Evolutionary conservation across 225 moss, liverwort and hornwort genomes (phyloP), one percentile per base, ranked within the genome.

Genomic region (Polytrichum formosum): DNA sequence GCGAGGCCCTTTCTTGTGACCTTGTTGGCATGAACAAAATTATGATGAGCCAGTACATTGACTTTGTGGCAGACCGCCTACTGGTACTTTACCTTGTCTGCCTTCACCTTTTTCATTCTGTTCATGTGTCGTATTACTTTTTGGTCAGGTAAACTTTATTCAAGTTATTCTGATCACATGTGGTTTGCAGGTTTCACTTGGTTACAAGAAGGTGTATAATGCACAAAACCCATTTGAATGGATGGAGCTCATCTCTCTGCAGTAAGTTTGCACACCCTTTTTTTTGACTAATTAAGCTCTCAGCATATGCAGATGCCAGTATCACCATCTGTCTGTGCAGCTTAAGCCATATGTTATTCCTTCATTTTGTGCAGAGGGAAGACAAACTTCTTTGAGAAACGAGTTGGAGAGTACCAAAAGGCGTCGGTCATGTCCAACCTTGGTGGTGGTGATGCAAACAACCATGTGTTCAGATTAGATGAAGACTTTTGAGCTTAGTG

Each of bases 221-320:
- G 81, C 67, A 1, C 77, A 66, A 4, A 95, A 95, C 63, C 95
- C 95, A 31, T 0, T 95, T 95, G 53, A 91, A 95, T 90, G 91
- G 90, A 95, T 93, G 95, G 95, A 95, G 64, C 80, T 95, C 0
- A 93, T 95, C 26, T 93, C 95, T 19, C 68, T 93, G 30, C 95
- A 95, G 95, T 95, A 80, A 73, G 95, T 81, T 1, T 6, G 10
- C 18, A 23, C 0, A 28, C 31, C 5, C 22, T 20, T 22, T 4
- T 58, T 19, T 18, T 18, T 1, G 1, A 31, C 31, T 31, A 6
- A 31, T 1, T 7, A 31, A 1, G 6, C 31, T 31, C 31, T 0
- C 31, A 31, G 7, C 1, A 31, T 31, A 6, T 31, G 31, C 26
- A 31, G 5, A 31, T 31, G 6, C 31, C 7, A 31, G 6, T 31